Evolutionary conservation across 257 asterid species (phyloP), one percentile per base, ranked within the genome.

Genomic region (Cinchona pubescens): DNA sequence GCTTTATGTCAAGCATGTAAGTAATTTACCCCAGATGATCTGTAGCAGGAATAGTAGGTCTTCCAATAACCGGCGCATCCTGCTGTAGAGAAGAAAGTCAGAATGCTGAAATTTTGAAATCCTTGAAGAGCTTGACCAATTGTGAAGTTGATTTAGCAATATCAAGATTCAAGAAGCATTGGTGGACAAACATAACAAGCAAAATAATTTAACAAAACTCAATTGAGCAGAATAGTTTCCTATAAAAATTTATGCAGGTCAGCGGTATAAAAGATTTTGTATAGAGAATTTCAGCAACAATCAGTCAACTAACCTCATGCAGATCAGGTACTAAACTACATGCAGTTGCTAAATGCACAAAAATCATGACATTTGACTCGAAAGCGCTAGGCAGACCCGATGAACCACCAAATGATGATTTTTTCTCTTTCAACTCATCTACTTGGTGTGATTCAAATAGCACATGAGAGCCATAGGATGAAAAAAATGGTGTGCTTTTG

Each of bases 41-140:
- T 40, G 72, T 77, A 74, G 88, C 88, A 43, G 79, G 78, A 77
- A 92, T 84, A 64, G 97, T 89, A 72, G 99, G 99, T 86, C 94
- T 90, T 64, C 99, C 99, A 72, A 94, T 87, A 79, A 94, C 84
- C 64, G 98, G 98, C 27, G 84, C 88, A 78, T 75, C 89, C 84
- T 85, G 98, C 89, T 83, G 80, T 75, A 83, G 73, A 62, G 37
- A 72, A 51, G 16, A 62, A 76, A 80, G 79, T 79, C 61, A 68
- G 64, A 74, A 73, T 62, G 15, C 38, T 38, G 18, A 23, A n/a
- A 18, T 59, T 42, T 19, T 13, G 5, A 49, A 69, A 70, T 34
- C 32, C 23, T 8, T 51, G n/a, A 35, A 42, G 42, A 69, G 27
- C 29, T 2, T 25, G 43, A 51, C 43, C 43, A 65, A 40, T 21